Evolutionary conservation across 352 stramenopile species (phyloP), one percentile per base, ranked within the genome.

Genomic region (Phytophthora idaei): DNA sequence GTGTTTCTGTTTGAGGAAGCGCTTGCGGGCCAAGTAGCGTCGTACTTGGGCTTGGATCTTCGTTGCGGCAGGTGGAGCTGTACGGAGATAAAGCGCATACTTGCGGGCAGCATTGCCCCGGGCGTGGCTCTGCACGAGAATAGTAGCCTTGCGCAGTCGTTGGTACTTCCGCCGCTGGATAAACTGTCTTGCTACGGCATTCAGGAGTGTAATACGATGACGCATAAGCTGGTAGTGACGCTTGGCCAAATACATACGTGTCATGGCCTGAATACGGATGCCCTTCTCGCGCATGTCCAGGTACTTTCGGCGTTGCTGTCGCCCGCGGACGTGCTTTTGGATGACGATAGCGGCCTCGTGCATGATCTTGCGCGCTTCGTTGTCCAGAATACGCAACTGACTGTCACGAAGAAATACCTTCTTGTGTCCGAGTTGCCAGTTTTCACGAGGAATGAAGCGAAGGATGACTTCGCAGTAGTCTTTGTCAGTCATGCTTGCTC

Each of bases 361-460:
- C n/a, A 84, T 89, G 62, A 96, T 91, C 67, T 93, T 95, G n/a
- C 87, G 84, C 1, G 81, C 80, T 67, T 94, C 86, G 28, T 93
- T 94, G 51, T 96, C 89, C 15, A 96, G 64, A 41, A 89, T 82
- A 11, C 89, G 85, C 41, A 96, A 64, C 49, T 95, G 87, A 34
- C 83, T 90, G 57, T 96, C 89, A 46, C 89, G 86, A 53, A 96
- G 74, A 37, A 96, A 96, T 0, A 96, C 89, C 52, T 96, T 96
- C 59, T 94, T 93, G 76, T 96, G 84, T 15, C 89, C 89, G 12
- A 96, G 63, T 52, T 96, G 89, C 89, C 89, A 96, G 58, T 94
- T 96, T 41, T 94, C 84, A 27, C 89, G 85, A 28, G 85, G 76
- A 28, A 96, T 77, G 46, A 89, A 88, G 5, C 77, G 78, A 52